Conservation (phyloP, 176 grass and related monocot genomes). For the Musa itinerans region DNA sequence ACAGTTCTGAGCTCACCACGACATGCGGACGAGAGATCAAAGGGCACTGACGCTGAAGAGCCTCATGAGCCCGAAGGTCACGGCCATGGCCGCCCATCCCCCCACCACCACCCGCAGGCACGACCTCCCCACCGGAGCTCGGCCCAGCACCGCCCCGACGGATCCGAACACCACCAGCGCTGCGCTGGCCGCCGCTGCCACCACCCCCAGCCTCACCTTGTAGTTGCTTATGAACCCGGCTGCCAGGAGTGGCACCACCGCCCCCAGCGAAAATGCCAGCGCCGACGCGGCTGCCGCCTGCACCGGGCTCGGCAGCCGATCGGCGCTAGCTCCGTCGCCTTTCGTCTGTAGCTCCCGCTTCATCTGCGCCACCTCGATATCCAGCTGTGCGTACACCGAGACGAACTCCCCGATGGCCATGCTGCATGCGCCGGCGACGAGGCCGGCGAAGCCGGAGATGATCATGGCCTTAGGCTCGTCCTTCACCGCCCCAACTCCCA, state of each 20-base stretch:
- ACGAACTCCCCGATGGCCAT: constrained; percentile 88
- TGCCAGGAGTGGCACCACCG: constrained; percentile 44
- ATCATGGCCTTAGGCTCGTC: constrained; percentile 41
- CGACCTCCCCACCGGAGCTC: constrained; percentile 22
- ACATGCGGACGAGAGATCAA: constrained; percentile 8
- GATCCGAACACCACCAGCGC: constrained; percentile 39
- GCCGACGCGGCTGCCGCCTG: constrained; percentile 51
- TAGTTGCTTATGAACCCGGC: constrained; percentile 42
- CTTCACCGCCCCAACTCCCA: constrained; percentile 64
- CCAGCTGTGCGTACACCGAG: constrained; percentile 65
- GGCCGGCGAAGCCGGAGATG: constrained; percentile 56
- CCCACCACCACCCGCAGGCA: constrained; percentile 36
- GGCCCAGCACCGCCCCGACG: constrained; percentile 42
- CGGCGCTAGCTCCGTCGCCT: constrained; percentile 16
- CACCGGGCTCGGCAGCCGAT: constrained; percentile 30
- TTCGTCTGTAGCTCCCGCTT: constrained; percentile 20
- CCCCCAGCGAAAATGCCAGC: constrained; percentile 43
- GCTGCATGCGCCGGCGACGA: constrained; percentile 60
- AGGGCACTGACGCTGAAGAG: constrained; percentile 45
- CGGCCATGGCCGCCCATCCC: constrained; percentile 36
- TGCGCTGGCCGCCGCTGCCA: constrained; percentile 28
- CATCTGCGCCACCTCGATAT: constrained; percentile 52
- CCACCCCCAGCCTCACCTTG: constrained; percentile 32
- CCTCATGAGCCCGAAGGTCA: constrained; percentile 51
- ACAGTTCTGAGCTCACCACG: no score